Conservation (phyloP, 768 basidiomycete species). For the Macrolepiota dolichaula region DNA sequence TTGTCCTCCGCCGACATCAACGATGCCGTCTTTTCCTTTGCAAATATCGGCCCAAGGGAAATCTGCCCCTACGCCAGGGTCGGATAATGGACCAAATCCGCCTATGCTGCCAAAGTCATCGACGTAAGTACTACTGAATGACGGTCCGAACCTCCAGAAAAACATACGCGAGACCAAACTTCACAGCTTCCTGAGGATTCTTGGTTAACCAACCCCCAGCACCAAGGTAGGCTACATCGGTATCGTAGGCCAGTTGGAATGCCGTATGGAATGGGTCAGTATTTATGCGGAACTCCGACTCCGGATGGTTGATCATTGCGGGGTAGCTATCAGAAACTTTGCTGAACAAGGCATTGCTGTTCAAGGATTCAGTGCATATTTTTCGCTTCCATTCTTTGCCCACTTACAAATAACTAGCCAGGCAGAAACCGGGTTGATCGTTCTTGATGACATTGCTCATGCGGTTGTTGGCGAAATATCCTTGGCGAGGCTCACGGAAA, state of each 20-base stretch:
- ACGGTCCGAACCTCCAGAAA: background rate
- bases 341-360: constrained; percentile 34
- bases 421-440: constrained; percentile 30
- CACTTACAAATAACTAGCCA: constrained; percentile 33
- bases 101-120: constrained; percentile 24
- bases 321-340: constrained; percentile 29
- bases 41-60: constrained; percentile 34
- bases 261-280: constrained; percentile 33
- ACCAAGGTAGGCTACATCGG: constrained; percentile 31
- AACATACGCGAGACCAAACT: constrained; percentile 30
- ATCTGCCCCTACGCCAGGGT: constrained; percentile 35
- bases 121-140: background rate
- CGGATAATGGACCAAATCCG: constrained; percentile 34
- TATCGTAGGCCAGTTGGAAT: constrained; percentile 34
- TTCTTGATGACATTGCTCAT: constrained; percentile 33
- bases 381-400: background rate
- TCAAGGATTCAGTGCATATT: background rate
- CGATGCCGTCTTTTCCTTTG: constrained; percentile 33
- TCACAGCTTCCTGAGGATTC: constrained; percentile 31
- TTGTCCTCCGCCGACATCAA: constrained; percentile 39
- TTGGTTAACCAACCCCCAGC: constrained; percentile 34
- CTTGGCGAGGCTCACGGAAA: constrained; percentile 33
- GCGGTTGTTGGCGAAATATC: constrained; percentile 35
- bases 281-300: constrained; percentile 29
- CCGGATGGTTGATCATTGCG: constrained; percentile 31